phyloP scores from a whole-genome alignment of 1,139 yeast species.

The Geotrichum citri-aurantii region DNA sequence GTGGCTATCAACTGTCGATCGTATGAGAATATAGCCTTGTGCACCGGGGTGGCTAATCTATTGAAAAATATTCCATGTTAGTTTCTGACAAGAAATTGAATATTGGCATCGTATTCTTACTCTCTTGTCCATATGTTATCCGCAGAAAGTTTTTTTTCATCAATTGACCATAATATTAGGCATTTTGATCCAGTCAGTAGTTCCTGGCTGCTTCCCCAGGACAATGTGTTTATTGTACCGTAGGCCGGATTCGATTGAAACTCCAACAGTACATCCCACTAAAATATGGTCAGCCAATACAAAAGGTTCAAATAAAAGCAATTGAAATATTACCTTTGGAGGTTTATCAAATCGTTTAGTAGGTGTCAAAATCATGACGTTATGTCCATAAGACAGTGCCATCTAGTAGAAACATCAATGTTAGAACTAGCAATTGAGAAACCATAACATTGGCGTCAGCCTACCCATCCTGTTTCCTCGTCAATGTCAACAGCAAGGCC shows the following conservation, averaged over 20 bases:
- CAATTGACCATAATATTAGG: constrained; percentile 50
- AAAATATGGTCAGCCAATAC: constrained; percentile 29
- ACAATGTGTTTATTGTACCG: constrained; percentile 45
- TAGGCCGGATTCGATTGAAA: constrained; percentile 34
- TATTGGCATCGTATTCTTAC: constrained; percentile 37
- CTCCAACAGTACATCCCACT: constrained; percentile 48
- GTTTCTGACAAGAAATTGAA: background rate
- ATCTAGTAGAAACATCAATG: constrained; percentile 39
- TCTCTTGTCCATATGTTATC: constrained; percentile 48
- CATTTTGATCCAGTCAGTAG: constrained; percentile 55
- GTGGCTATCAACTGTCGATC: constrained; percentile 65
- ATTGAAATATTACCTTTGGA: constrained; percentile 19
- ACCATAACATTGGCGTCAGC: background rate
- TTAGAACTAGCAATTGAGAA: constrained; percentile 27
- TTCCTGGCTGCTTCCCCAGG: constrained; percentile 66
- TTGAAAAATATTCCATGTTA: background rate
- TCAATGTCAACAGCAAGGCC: constrained; percentile 64
- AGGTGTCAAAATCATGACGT: constrained; percentile 30
- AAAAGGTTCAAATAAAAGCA: background rate
- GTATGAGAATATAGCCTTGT: constrained; percentile 51
- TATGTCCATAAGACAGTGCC: constrained; percentile 42
- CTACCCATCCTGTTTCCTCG: constrained; percentile 45
- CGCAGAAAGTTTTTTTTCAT: constrained; percentile 36
- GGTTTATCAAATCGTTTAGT: constrained; percentile 27
- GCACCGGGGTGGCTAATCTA: constrained; percentile 46